Percentiles rank a stretch among this genome's conserved stretches.
phyloP scores from a whole-genome alignment of 2,329 filamentous ascomycete genomes.

The Monosporascus sp. region DNA sequence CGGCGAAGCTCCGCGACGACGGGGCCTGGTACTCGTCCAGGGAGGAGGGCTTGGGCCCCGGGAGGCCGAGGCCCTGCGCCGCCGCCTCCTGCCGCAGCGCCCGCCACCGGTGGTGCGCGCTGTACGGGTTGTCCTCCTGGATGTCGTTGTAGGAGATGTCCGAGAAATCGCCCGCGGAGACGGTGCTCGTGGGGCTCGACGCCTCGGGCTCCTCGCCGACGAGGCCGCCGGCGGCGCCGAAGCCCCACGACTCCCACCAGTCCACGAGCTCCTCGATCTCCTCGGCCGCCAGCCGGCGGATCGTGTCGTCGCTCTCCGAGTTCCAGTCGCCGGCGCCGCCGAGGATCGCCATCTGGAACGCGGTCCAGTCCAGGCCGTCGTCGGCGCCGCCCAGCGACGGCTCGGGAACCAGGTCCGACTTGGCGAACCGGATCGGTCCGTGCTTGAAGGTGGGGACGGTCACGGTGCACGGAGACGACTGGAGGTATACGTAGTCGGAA shows the following conservation, averaged over 20 bases:
- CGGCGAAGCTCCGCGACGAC: not conserved
- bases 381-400: conserved; percentile 35
- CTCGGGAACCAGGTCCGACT: conserved; percentile 34
- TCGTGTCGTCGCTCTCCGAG: conserved; percentile 37
- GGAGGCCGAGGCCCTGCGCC: conserved; percentile 9
- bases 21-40: not conserved
- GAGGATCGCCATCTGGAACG: conserved; percentile 60
- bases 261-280: conserved; percentile 42
- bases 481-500: conserved; percentile 43
- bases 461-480: conserved; percentile 43
- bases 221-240: conserved; percentile 38
- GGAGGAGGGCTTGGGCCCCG: conserved; percentile 2
- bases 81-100: conserved; percentile 8
- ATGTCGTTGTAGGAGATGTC: conserved; percentile 24
- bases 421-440: conserved; percentile 49
- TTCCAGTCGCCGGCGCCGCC: conserved; percentile 51
- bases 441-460: conserved; percentile 47
- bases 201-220: conserved; percentile 22
- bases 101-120: conserved; percentile 20
- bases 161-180: conserved; percentile 22
- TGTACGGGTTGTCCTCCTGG: conserved; percentile 21
- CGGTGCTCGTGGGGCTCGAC: conserved; percentile 24
- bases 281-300: conserved; percentile 35
- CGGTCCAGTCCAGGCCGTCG: conserved; percentile 56
- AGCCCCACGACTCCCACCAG: conserved; percentile 49